These are phyloP conservation scores for Ziziphus jujuba DNA, from an alignment of 306 rosid species.

Conservation along the genomic window DNA sequence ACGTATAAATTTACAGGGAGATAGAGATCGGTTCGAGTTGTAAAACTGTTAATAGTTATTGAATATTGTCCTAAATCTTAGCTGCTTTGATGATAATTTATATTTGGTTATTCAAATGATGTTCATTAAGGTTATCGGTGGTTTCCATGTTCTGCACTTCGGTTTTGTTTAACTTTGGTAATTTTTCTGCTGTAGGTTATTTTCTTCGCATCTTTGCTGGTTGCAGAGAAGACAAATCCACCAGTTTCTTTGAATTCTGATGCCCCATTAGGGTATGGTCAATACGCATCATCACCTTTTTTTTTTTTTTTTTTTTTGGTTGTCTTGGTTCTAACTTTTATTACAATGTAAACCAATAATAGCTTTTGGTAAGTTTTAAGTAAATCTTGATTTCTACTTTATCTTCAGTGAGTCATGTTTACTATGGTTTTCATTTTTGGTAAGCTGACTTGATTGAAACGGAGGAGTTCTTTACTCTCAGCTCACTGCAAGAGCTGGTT, in stretches of 20 bases:
- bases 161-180: conserved; percentile 5
- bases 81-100: neutral
- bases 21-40: neutral
- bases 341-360: no score
- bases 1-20: neutral
- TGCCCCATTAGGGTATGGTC: conserved; percentile 36
- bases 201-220: conserved; percentile 40
- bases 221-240: conserved; percentile 36
- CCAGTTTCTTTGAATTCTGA: conserved; percentile 15
- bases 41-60: neutral
- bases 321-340: no score
- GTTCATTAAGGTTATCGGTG: neutral
- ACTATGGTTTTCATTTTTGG: no score
- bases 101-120: neutral
- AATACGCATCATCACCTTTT: neutral
- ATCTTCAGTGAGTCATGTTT: no score
- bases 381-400: neutral
- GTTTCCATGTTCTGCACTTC: neutral
- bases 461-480: no score
- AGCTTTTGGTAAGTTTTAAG: no score
- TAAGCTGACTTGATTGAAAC: no score
- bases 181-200: conserved; percentile 42
- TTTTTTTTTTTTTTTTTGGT: no score
- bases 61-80: neutral
- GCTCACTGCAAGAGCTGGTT: no score